A percentile compares a stretch with the other conserved stretches of the same genome.
These are phyloP conservation scores for Lasiodiplodia citricola DNA, from an alignment of 2,329 filamentous ascomycete species.

Conservation along the genomic window DNA sequence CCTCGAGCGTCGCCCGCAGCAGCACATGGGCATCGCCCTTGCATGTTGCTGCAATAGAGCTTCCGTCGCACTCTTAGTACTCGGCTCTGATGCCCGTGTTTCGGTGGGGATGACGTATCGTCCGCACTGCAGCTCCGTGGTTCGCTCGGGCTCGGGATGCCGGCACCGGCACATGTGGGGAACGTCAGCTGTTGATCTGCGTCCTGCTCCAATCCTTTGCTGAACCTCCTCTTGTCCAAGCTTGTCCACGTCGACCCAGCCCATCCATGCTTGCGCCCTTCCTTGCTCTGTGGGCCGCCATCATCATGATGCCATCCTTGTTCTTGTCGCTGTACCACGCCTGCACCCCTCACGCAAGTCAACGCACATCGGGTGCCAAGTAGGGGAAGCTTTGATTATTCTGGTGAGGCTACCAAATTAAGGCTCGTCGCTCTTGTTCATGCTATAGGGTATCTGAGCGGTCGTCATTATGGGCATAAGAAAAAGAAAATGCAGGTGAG, in stretches of 20 bases:
- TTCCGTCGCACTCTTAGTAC: background rate
- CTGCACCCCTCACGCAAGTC: background rate
- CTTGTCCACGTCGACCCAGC: conserved; percentile 2
- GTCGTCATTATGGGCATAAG: conserved; percentile 9
- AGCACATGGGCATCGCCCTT: background rate
- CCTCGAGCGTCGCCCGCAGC: background rate
- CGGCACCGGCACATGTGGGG: conserved; percentile 9
- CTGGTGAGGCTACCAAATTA: background rate
- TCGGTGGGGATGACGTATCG: background rate
- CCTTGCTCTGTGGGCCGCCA: background rate
- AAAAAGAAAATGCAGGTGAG: background rate
- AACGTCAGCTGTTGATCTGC: conserved; percentile 17
- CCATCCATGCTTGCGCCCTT: background rate
- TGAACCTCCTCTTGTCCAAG: background rate
- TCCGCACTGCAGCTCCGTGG: background rate
- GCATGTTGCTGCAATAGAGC: background rate
- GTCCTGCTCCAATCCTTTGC: conserved; percentile 1
- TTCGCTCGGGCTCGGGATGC: conserved; percentile 2
- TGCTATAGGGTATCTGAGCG: conserved; percentile 10
- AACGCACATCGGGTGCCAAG: background rate
- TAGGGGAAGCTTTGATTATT: conserved; percentile 8
- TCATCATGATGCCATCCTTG: conserved; percentile 19
- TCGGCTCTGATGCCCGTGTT: background rate
- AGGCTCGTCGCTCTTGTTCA: conserved; percentile 14
- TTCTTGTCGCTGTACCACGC: background rate